Base-by-base conservation (phyloP, 768 basidiomycete species). In the Lactarius tabidus region DNA sequence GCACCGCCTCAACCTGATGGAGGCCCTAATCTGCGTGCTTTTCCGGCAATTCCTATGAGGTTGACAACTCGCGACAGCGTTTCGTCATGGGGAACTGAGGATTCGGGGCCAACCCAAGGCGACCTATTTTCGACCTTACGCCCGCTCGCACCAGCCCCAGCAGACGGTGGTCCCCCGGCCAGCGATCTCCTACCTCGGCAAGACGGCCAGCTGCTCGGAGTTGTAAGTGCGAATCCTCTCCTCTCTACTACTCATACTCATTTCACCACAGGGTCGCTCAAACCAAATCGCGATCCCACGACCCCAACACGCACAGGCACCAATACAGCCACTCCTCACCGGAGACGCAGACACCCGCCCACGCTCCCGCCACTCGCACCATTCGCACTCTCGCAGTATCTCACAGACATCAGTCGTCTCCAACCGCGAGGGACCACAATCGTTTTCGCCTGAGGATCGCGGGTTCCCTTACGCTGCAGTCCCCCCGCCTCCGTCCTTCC, bases 191-290 rank as follows among this genome's bases (percentile, higher is more conserved):
- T 54, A 4, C 51, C 64, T 8, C n/a, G 45, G 39, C 10, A 17
- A 28, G 59, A 68, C 1, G 67, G 67, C 8, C 67, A 68, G 53
- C 67, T 68, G 20, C 64, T 68, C 38, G 67, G 67, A 28, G 59
- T 61, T 57, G 64, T 66, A 41, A 35, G 64, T 38, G 20, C 15
- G 9, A 18, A 29, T 58, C 33, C 45, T n/a, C 6, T 53, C 38
- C n/a, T 38, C 26, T 36, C 43, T 10, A 8, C 35, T 45, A 3
- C 20, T 3, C 33, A 12, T 8, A 7, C 39, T 45, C 41, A 57
- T 29, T 18, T 14, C 31, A 17, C 28, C 12, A 6, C 17, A 66
- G 65, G 65, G 65, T 36, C 65, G 65, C 57, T 28, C 48, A 6
- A 36, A 23, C 7, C 60, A 41, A 33, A 66, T 66, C 26, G 60